A percentile compares a stretch with the other conserved stretches of the same genome.
Evolutionary conservation across 192 early-diverging fungal genomes (phyloP).

Genomic region (Linderina pennispora): DNA sequence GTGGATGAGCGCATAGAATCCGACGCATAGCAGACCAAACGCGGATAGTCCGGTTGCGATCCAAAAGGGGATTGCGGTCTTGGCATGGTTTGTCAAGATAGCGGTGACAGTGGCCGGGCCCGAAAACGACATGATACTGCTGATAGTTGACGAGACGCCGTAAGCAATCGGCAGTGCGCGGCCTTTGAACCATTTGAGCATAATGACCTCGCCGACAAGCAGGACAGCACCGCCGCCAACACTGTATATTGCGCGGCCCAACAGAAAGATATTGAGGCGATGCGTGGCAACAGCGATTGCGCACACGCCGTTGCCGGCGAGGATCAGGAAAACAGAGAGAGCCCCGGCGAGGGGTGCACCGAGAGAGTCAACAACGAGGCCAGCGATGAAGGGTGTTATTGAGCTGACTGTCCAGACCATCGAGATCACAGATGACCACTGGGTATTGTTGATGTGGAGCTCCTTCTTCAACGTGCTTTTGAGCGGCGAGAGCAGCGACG

Average conservation of each 20-base stretch:
- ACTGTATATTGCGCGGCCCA: slow-evolving; percentile 46
- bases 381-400: slow-evolving; percentile 44
- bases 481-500: slow-evolving; percentile 41
- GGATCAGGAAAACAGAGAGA: slow-evolving; percentile 30
- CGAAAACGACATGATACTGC: slow-evolving; percentile 38
- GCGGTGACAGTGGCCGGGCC: slow-evolving; percentile 36
- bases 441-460: slow-evolving; percentile 46
- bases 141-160: slow-evolving; percentile 36
- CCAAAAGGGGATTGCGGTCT: slow-evolving; percentile 43
- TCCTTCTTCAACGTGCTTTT: slow-evolving; percentile 48
- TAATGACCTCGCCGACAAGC: slow-evolving; percentile 46
- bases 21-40: slow-evolving; percentile 45
- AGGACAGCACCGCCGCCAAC: slow-evolving; percentile 43
- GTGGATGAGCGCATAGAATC: slow-evolving; percentile 47
- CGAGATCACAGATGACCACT: slow-evolving; percentile 45
- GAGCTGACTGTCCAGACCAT: slow-evolving; percentile 49
- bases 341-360: slow-evolving; percentile 41
- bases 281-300: slow-evolving; percentile 28
- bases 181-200: slow-evolving; percentile 49
- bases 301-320: slow-evolving; percentile 37
- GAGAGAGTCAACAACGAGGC: slow-evolving; percentile 48
- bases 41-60: slow-evolving; percentile 50
- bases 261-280: slow-evolving; percentile 27
- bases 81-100: slow-evolving; percentile 26
- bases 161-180: slow-evolving; percentile 39